A percentile compares a stretch with the other conserved stretches of the same genome.
Evolutionary conservation across 2,329 filamentous ascomycete species (phyloP).

Genomic region (Aspergillus neoniger): DNA sequence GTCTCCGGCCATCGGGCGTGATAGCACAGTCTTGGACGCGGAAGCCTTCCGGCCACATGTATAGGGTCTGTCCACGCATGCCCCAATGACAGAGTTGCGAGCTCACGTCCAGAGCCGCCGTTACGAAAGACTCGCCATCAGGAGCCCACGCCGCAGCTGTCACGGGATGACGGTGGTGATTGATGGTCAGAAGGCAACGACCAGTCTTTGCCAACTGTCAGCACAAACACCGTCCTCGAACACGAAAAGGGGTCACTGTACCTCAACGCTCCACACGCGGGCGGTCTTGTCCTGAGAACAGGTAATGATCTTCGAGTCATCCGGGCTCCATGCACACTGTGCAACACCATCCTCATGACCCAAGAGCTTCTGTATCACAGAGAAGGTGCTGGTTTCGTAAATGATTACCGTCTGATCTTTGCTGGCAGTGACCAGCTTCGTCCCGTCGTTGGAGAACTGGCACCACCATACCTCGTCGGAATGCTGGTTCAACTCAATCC

Average conservation of each 20-base stretch:
- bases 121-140: constrained; percentile 75
- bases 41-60: constrained; percentile 69
- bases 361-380: constrained; percentile 61
- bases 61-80: constrained; percentile 61
- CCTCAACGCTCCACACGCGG: constrained; percentile 71
- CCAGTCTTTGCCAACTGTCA: constrained; percentile 57
- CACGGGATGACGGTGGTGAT: constrained; percentile 77
- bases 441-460: constrained; percentile 85
- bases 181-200: constrained; percentile 62
- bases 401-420: constrained; percentile 74
- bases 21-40: constrained; percentile 84
- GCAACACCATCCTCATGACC: constrained; percentile 73
- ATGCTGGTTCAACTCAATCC: constrained; percentile 71
- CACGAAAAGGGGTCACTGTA: constrained; percentile 36
- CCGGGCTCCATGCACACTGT: constrained; percentile 87
- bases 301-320: constrained; percentile 81
- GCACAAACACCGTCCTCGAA: neutral
- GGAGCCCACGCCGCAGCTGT: constrained; percentile 88
- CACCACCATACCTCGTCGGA: constrained; percentile 88
- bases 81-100: constrained; percentile 72
- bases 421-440: constrained; percentile 78
- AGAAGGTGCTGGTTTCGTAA: constrained; percentile 75
- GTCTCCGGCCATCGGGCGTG: constrained; percentile 73
- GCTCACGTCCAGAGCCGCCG: constrained; percentile 71
- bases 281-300: constrained; percentile 76